Percentiles rank a stretch among this genome's conserved stretches.
phyloP scores from a whole-genome alignment of 208 protist species.

The Eutreptiella sp. region DNA sequence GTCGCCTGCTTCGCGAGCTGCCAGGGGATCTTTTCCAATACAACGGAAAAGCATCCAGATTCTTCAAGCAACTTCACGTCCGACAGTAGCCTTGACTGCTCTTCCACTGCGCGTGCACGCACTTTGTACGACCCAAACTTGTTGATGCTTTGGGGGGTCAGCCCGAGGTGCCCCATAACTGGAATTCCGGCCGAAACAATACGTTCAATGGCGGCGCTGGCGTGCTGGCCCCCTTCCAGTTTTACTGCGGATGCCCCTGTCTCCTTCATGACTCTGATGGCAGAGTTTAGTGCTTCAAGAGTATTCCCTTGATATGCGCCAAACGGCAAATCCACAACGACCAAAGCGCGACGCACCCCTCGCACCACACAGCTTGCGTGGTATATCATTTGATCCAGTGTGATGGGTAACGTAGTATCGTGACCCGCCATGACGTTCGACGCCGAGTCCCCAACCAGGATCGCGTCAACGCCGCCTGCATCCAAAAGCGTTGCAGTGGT shows the following conservation, averaged over 20 bases:
- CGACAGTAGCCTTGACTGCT: constrained; percentile 37
- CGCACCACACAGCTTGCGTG: constrained; percentile 40
- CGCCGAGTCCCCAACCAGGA: constrained; percentile 63
- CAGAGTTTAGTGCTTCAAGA: constrained; percentile 44
- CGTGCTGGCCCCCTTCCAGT: constrained; percentile 53
- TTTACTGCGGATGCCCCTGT: constrained; percentile 55
- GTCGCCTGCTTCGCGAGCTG: constrained; percentile 47
- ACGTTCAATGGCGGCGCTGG: constrained; percentile 24
- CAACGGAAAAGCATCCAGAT: constrained; percentile 51
- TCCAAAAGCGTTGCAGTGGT: constrained; percentile 40
- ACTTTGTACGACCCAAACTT: constrained; percentile 54
- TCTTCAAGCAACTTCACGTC: constrained; percentile 60
- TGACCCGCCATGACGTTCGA: constrained; percentile 58
- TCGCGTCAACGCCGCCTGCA: constrained; percentile 45
- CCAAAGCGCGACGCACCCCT: constrained; percentile 35
- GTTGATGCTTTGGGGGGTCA: constrained; percentile 56
- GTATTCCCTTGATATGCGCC: constrained; percentile 48
- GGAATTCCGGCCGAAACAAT: constrained; percentile 50
- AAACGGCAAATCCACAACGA: constrained; percentile 70
- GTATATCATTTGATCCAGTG: constrained; percentile 59
- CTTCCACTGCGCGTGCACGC: constrained; percentile 37
- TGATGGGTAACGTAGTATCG: constrained; percentile 46
- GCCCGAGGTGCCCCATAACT: constrained; percentile 63
- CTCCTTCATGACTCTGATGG: constrained; percentile 52
- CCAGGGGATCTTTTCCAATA: constrained; percentile 59